Conservation (phyloP, 2,329 filamentous ascomycete species). For the Calonectria montana region DNA sequence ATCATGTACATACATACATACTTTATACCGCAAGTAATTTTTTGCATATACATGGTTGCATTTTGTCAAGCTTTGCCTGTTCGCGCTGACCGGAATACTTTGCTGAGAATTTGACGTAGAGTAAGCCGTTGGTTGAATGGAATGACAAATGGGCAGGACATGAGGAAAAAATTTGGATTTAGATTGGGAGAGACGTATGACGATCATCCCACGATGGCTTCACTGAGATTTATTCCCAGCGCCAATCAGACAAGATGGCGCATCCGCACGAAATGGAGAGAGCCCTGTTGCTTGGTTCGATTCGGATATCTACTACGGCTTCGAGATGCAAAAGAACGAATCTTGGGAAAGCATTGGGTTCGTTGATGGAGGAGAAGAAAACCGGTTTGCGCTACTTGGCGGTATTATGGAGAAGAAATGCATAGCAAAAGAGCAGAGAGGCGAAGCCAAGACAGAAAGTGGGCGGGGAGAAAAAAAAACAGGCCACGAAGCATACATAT, state of each 20-base stretch:
- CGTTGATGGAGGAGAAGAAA: no score
- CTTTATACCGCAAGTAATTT: background rate
- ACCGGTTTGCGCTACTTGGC: no score
- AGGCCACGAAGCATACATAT: background rate
- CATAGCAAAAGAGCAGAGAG: background rate
- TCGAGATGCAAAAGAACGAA: background rate
- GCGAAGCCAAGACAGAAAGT: no score
- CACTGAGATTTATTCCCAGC: background rate
- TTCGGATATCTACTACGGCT: background rate
- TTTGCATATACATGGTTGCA: background rate
- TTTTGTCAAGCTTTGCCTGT: background rate
- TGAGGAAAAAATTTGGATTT: background rate
- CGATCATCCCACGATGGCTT: background rate
- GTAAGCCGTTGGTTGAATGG: background rate
- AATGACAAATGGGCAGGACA: background rate
- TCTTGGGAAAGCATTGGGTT: no score
- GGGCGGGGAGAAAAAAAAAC: background rate
- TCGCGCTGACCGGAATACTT: background rate
- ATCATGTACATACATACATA: background rate
- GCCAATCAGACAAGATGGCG: conserved; percentile 18
- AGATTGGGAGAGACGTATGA: background rate
- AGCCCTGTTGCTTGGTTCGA: background rate
- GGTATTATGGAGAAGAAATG: no score
- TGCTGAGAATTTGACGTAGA: background rate
- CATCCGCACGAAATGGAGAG: conserved; percentile 4